Base-by-base conservation (phyloP, 129 eudicot species). In the Ambrosia trifida region DNA sequence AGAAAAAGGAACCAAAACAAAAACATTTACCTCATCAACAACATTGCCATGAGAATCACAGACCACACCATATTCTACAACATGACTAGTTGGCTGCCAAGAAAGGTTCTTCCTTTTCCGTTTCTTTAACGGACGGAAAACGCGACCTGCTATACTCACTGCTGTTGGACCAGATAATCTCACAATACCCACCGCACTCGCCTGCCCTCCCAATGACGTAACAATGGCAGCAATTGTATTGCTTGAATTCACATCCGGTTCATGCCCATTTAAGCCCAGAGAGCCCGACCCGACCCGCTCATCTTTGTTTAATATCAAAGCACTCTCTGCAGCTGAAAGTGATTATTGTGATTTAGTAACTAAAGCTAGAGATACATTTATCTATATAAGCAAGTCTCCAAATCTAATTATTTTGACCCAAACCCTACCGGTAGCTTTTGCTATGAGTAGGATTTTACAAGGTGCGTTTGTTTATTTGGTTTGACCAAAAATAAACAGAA, bases 151-250 rank as follows among this genome's bases (percentile, higher is more conserved):
- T 31, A 94, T 87, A 11, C 77, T 50, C 6, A 90, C 91, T 0
- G 99, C 88, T 2, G 86, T 78, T 2, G 99, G 86, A 3, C 99
- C 99, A 4, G 99, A 94, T 66, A 94, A 79, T 54, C 99, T 66
- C 9, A 94, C 96, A 76, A 94, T 88, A 36, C 99, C 99, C 24
- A 94, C 99, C 7, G 99, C 99, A 73, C 83, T 90, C 11, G 99
- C 87, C 3, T 89, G 91, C 10, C 97, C 99, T 72, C 99, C 97
- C 52, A 94, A 28, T 31, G 97, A 90, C 70, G 97, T 94, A 47
- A 94, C 99, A 82, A 94, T 90, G 56, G 99, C 99, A 14, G 91
- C 99, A 89, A 94, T 94, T 1, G 98, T 94, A 71, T 86, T 82
- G 68, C 84, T 82, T 16, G 88, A 70, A 66, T 74, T 74, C 24